Evolutionary conservation across 2,329 filamentous ascomycete genomes (phyloP), one percentile per base, ranked within the genome.

Genomic region (Aspergillus terreus): DNA sequence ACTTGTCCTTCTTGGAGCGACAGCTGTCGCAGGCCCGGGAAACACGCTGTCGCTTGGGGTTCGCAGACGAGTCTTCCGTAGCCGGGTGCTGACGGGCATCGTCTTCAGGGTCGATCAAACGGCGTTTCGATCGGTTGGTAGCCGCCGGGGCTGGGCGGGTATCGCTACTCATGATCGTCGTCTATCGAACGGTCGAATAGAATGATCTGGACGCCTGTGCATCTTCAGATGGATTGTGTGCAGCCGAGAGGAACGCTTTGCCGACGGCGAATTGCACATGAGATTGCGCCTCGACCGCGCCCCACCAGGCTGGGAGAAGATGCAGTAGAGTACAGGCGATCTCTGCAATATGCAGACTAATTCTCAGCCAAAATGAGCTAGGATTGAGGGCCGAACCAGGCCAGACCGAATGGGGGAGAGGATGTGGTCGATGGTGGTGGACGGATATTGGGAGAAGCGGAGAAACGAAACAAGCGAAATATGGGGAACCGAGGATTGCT

Each of bases 1-100:
- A 90, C 63, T 87, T 88, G 68, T 89, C 86, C 55, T 85, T 80
- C 46, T 83, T 83, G 12, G 78, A 77, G 44, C 85, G 79, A 63
- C 85, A 88, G 58, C 83, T 83, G 61, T 88, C 84, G 69, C 85
- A 88, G 32, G 85, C 85, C 55, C 84, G 76, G 25, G 84, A 87
- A 6, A 87, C 84, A 52, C 85, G 76, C 59, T 84, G 83, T 38
- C 84, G 78, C 68, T 86, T 87, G 57, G 69, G 61, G 32, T 71
- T 71, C 36, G 65, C 58, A 23, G 66, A 56, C 12, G 50, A 43
- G 42, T 66, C 67, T 27, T 70, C 62, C 32, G 59, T 51, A 42
- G 59, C 50, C 44, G 55, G 50, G 49, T 60, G 63, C 47, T 58
- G 54, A 56, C 57, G 64, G 47, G 54, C 54, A 58, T 66, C 61